These are phyloP conservation scores for Thuja plicata DNA, from an alignment of 83 land plant species.

Conservation along the genomic window DNA sequence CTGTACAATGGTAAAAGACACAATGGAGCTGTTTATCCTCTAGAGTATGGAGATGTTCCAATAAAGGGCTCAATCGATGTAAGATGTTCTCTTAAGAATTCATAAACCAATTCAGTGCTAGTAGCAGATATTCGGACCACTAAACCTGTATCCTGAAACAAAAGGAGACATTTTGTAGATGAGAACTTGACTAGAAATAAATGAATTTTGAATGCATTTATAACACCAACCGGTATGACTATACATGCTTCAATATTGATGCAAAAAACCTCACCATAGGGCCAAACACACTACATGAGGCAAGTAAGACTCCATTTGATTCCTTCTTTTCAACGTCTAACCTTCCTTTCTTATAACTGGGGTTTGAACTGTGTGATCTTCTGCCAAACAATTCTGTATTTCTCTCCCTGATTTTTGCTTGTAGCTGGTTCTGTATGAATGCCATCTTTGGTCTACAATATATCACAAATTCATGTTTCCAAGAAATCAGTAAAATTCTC, in stretches of 20 bases:
- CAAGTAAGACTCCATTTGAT: slow-evolving; percentile 38
- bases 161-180: not conserved
- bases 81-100: slow-evolving; percentile 64
- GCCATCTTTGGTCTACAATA: slow-evolving; percentile 58
- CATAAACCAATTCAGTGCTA: slow-evolving; percentile 74
- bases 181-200: not conserved
- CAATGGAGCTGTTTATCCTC: slow-evolving; percentile 5
- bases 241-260: slow-evolving; percentile 1
- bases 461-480: not conserved
- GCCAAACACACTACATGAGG: slow-evolving; percentile 75
- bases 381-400: slow-evolving; percentile 37
- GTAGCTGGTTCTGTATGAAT: slow-evolving; percentile 35
- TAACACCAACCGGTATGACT: slow-evolving; percentile 6
- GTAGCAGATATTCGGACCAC: slow-evolving; percentile 71
- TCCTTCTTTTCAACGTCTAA: not conserved
- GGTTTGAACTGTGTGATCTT: slow-evolving; percentile 5
- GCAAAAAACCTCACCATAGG: slow-evolving; percentile 43
- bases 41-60: slow-evolving; percentile 71
- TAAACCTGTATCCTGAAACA: slow-evolving; percentile 56
- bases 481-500: not conserved
- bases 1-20: not conserved
- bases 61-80: slow-evolving; percentile 46
- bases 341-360: not conserved
- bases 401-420: slow-evolving; percentile 43
- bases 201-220: slow-evolving; percentile 2